Evolutionary conservation across 2,329 filamentous ascomycete genomes (phyloP).

Genomic region (Aspergillus luchuensis): DNA sequence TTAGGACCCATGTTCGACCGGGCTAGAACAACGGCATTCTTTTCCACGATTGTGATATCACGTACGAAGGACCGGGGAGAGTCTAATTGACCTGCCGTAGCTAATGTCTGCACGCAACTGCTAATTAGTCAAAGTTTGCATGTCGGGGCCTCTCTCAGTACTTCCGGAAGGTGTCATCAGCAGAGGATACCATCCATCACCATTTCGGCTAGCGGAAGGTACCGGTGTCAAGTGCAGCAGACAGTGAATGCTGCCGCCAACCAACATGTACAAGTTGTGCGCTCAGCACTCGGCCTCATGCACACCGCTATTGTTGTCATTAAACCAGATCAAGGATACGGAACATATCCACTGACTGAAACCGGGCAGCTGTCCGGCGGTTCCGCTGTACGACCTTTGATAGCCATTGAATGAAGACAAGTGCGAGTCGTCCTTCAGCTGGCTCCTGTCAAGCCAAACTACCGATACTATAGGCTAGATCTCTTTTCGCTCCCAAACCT

Average conservation of each 20-base stretch:
- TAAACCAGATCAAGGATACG: background rate
- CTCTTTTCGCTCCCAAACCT: background rate
- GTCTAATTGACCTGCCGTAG: background rate
- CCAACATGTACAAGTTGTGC: slow-evolving; percentile 7
- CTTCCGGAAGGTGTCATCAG: background rate
- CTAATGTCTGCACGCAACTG: background rate
- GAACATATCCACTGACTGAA: background rate
- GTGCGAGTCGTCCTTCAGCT: background rate
- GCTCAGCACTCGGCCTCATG: slow-evolving; percentile 14
- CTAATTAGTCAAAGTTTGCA: background rate
- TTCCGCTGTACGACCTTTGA: slow-evolving; percentile 4
- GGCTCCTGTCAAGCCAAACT: background rate
- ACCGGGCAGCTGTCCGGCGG: background rate
- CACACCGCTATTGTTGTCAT: slow-evolving; percentile 16
- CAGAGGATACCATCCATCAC: background rate
- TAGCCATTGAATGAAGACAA: background rate
- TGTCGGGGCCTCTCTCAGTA: background rate
- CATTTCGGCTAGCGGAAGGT: background rate
- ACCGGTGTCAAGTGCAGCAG: background rate
- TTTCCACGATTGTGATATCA: slow-evolving; percentile 10
- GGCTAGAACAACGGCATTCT: slow-evolving; percentile 15
- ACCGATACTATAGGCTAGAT: background rate
- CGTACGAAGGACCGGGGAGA: background rate
- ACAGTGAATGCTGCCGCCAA: slow-evolving; percentile 1
- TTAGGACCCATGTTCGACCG: slow-evolving; percentile 2